Evolutionary conservation across 306 rosid genomes (phyloP), one percentile per base, ranked within the genome.

Genomic region (Rosa rugosa): DNA sequence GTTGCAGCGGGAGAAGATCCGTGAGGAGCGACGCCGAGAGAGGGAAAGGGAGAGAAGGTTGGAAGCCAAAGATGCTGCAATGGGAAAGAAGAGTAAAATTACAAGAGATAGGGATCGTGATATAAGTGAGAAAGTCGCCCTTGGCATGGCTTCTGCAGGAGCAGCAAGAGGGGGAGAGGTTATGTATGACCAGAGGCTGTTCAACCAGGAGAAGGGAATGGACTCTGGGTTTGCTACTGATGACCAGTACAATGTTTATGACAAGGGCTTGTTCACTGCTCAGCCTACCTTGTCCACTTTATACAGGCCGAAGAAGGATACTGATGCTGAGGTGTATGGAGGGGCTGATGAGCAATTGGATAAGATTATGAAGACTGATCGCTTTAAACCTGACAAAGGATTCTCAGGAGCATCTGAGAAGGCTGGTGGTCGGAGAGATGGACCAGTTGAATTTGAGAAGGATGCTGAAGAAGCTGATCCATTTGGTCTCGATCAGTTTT

Each of bases 61-160:
- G 83, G 99, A 94, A 59, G 95, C 92, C 17, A 94, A 92, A 83
- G 99, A 94, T 81, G 92, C 89, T 51, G 90, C 99, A 14, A 87
- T 89, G 97, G 97, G 99, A 41, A 91, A 94, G 93, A 94, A 85
- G 79, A 94, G 97, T 81, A 94, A 94, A 88, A 89, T 92, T 69
- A 94, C 97, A 11, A 84, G 99, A 79, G 97, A 94, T 66, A 85
- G 97, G 84, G 98, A 94, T 72, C 94, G 97, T 71, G 98, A 94
- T 85, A 60, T 92, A 11, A 94, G 97, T 76, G 99, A 94, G 88
- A 92, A 94, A 80, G 98, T 94, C 79, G 97, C 99, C 53, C 99
- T 92, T 78, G 97, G 95, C 54, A 80, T 92, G 97, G 97, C 99
- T 60, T 88, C 93, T 22, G 72, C 93, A 0, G 92, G 93, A 80